Conservation (phyloP, 2,329 filamentous ascomycete genomes). For the Helminthosporium solani region DNA sequence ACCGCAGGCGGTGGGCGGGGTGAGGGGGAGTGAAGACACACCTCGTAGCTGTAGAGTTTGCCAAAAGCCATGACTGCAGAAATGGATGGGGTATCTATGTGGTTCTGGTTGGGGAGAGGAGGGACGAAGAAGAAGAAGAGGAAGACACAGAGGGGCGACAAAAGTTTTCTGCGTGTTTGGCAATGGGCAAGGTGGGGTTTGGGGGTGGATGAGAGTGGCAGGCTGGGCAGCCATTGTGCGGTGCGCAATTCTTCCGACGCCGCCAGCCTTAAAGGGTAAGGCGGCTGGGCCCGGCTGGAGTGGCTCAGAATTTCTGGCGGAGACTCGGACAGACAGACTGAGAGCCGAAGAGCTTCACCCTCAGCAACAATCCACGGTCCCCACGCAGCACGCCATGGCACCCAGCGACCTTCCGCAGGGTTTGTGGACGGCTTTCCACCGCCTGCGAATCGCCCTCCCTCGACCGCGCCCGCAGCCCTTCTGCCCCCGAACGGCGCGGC, state of each 20-base stretch:
- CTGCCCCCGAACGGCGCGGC: conserved; percentile 24
- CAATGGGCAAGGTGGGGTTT: conserved; percentile 13
- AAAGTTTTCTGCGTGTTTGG: conserved; percentile 31
- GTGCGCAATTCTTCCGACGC: conserved; percentile 24
- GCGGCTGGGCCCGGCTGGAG: too few species aligned
- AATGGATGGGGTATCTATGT: conserved; percentile 30
- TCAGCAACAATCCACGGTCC: conserved; percentile 7
- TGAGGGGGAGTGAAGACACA: conserved; percentile 9
- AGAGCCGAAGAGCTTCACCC: conserved; percentile 2
- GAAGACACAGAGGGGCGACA: conserved; percentile 18
- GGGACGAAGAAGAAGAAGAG: too few species aligned
- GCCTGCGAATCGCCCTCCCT: conserved; percentile 19
- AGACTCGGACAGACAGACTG: conserved; percentile 1
- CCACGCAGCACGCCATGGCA: conserved; percentile 27
- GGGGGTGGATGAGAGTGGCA: too few species aligned
- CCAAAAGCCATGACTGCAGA: conserved; percentile 83
- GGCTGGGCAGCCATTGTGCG: conserved; percentile 18
- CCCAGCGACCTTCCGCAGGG: conserved; percentile 33
- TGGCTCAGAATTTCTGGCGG: conserved; percentile 11
- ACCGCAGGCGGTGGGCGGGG: not conserved
- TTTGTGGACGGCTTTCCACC: conserved; percentile 29
- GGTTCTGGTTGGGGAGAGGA: conserved; percentile 13
- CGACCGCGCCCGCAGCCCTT: conserved; percentile 21
- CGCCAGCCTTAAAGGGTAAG: conserved; percentile 5
- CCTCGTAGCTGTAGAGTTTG: conserved; percentile 88